Percentiles rank a stretch among this genome's conserved stretches.
Evolutionary conservation across 108 stramenopile species (phyloP).

Genomic region (Cyclostephanos tholiformis): DNA sequence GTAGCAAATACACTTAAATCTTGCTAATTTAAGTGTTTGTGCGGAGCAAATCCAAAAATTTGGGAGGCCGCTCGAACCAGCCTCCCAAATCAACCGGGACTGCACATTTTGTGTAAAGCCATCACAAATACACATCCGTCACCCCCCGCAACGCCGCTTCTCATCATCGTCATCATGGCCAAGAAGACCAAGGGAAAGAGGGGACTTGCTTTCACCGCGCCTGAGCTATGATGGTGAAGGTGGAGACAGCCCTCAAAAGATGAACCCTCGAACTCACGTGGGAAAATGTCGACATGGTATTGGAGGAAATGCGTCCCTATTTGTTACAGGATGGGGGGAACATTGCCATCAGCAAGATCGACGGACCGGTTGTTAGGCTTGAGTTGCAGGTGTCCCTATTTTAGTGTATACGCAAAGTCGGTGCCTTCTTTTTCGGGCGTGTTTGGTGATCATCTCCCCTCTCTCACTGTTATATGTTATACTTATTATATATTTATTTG

Average conservation of each 20-base stretch:
- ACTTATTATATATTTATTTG: neutral
- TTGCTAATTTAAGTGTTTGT: too few species aligned
- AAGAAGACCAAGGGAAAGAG: too few species aligned
- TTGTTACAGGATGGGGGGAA: slow-evolving; percentile 93
- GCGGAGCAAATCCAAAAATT: too few species aligned
- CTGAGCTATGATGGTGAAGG: too few species aligned
- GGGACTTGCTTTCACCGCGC: too few species aligned
- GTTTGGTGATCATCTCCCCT: neutral
- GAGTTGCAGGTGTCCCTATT: slow-evolving; percentile 79
- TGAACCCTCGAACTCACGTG: slow-evolving; percentile 88
- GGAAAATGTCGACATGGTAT: slow-evolving; percentile 94
- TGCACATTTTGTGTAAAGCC: too few species aligned
- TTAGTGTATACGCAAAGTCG: neutral
- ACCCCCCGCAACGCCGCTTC: too few species aligned
- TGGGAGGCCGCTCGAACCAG: too few species aligned
- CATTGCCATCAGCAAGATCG: slow-evolving; percentile 91
- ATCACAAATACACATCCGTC: too few species aligned
- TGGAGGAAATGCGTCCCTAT: slow-evolving; percentile 94
- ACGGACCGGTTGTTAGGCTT: slow-evolving; percentile 93
- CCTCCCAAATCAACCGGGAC: too few species aligned
- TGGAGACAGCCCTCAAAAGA: slow-evolving; percentile 44
- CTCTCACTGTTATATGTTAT: neutral
- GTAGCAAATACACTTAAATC: too few species aligned
- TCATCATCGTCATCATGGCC: too few species aligned
- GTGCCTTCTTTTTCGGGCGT: neutral